phyloP scores from a whole-genome alignment of 1,284 basidiomycete species.

The Sanguinoderma infundibulare region DNA sequence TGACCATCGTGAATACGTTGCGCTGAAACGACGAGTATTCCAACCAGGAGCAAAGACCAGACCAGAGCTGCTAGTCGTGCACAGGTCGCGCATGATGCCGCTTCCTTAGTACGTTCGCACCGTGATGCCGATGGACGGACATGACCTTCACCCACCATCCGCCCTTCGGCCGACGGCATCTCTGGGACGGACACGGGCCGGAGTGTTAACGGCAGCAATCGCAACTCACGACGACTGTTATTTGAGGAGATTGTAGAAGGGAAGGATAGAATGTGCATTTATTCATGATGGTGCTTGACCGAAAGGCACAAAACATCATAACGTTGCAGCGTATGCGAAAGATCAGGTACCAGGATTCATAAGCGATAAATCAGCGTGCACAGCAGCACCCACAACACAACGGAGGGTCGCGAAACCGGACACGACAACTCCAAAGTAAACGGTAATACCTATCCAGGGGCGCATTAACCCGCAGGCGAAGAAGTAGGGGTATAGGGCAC shows the following conservation, averaged over 20 bases:
- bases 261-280: conserved; percentile 5
- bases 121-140: neutral
- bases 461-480: conserved; percentile 26
- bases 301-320: conserved; percentile 18
- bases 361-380: conserved; percentile 22
- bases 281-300: neutral
- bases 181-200: neutral
- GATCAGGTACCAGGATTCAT: neutral
- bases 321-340: conserved; percentile 4
- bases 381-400: conserved; percentile 25
- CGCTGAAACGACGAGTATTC: neutral
- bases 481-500: conserved; percentile 4
- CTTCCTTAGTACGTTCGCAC: too few relatives aligned
- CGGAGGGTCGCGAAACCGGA: conserved; percentile 17
- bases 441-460: conserved; percentile 35
- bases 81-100: neutral
- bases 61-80: too few relatives aligned
- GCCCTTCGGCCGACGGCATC: neutral
- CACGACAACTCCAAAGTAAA: conserved; percentile 18
- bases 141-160: neutral
- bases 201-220: too few relatives aligned
- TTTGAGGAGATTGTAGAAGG: neutral
- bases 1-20: conserved; percentile 40
- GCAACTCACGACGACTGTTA: neutral
- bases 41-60: neutral